Evolutionary conservation across 2,329 filamentous ascomycete species (phyloP).

Genomic region (Mycosphaerelloides madeirae): DNA sequence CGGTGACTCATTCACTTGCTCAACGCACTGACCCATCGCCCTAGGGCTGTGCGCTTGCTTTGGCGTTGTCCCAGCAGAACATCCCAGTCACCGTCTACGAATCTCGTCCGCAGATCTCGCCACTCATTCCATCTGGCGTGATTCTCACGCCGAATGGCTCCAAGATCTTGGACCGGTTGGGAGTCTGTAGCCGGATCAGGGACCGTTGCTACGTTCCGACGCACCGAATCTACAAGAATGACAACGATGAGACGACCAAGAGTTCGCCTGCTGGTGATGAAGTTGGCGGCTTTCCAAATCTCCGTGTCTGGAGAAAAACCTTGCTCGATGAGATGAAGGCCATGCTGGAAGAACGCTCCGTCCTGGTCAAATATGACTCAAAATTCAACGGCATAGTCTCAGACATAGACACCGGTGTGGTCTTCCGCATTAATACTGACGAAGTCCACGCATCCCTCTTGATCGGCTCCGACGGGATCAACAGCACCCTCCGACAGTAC

Average conservation of each 20-base stretch:
- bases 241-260: constrained; percentile 21
- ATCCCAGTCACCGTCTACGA: constrained; percentile 23
- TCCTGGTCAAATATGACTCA: constrained; percentile 45
- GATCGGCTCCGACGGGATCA: constrained; percentile 26
- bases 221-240: constrained; percentile 44
- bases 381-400: constrained; percentile 43
- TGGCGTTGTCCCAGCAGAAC: constrained; percentile 17
- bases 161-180: constrained; percentile 48
- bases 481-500: constrained; percentile 34
- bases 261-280: constrained; percentile 29
- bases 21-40: neutral
- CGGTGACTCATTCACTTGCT: neutral
- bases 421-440: constrained; percentile 19
- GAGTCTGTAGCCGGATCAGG: constrained; percentile 45
- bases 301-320: constrained; percentile 47
- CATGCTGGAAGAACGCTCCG: constrained; percentile 37
- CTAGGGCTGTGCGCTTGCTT: constrained; percentile 21
- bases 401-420: constrained; percentile 6
- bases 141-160: constrained; percentile 59
- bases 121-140: constrained; percentile 30
- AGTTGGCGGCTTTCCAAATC: constrained; percentile 46
- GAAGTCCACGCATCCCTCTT: constrained; percentile 15
- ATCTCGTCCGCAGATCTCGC: constrained; percentile 11
- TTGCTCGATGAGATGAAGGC: constrained; percentile 48
- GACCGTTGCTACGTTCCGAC: constrained; percentile 50